Evolutionary conservation across 2,329 filamentous ascomycete genomes (phyloP).

Genomic region (Diaporthe vaccinii): DNA sequence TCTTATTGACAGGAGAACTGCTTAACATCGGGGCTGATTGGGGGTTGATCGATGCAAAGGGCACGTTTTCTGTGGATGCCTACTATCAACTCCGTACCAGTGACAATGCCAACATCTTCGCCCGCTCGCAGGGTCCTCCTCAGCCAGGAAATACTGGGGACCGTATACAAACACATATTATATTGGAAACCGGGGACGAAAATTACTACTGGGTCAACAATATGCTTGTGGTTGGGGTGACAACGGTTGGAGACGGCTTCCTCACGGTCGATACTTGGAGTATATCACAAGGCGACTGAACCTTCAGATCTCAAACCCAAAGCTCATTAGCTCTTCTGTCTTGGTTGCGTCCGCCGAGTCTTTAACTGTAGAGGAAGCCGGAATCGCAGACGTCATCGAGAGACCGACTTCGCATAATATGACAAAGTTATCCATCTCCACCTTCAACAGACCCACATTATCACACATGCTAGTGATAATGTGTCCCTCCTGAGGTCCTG

Average conservation of each 20-base stretch:
- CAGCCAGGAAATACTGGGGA: background rate
- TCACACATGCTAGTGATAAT: background rate
- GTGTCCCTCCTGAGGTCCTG: too few relatives aligned
- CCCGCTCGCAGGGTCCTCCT: background rate
- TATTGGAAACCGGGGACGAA: slow-evolving; percentile 9
- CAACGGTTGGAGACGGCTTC: background rate
- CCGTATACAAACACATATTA: background rate
- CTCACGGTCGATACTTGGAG: background rate
- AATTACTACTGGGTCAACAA: slow-evolving; percentile 22
- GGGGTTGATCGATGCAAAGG: background rate
- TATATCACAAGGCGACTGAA: background rate
- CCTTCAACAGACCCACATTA: background rate
- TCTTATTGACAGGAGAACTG: background rate
- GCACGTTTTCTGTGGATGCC: slow-evolving; percentile 2
- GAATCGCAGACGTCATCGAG: background rate
- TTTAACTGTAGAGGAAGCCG: too few relatives aligned
- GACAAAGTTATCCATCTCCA: background rate
- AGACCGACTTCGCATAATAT: too few relatives aligned
- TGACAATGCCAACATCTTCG: slow-evolving; percentile 10
- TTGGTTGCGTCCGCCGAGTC: background rate
- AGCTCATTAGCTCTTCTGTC: too few relatives aligned
- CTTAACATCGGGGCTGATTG: background rate
- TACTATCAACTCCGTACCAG: slow-evolving; percentile 12
- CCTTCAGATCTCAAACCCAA: background rate
- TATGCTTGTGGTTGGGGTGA: background rate